Percentiles rank a stretch among this genome's conserved stretches.
Conservation (phyloP, 129 eudicot genomes). For the Kitagawia praeruptora region DNA sequence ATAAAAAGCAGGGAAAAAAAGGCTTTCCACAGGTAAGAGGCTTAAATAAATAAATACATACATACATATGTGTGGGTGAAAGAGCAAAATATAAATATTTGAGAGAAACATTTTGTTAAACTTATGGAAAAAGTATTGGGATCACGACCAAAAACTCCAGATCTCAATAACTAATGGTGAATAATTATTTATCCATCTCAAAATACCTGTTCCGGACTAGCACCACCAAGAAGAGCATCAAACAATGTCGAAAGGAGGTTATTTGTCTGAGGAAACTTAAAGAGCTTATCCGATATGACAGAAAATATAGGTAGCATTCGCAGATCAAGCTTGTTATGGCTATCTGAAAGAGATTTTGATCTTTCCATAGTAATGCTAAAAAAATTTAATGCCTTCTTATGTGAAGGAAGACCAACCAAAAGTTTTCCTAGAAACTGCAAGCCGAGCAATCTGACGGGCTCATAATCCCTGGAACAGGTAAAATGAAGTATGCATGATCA, state of each 20-base stretch:
- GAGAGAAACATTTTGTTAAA: not conserved
- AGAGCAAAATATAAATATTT: not conserved
- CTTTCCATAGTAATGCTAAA: constrained; percentile 71
- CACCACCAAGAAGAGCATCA: constrained; percentile 96
- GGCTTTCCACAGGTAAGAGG: not conserved
- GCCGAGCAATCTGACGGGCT: constrained; percentile 86
- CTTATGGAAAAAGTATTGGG: not conserved
- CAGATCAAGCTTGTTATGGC: constrained; percentile 42
- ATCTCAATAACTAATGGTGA: not conserved
- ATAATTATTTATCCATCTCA: constrained; percentile 5
- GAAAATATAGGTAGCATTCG: constrained; percentile 56
- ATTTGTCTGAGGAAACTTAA: constrained; percentile 76
- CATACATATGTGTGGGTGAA: no score
- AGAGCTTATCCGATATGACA: constrained; percentile 72
- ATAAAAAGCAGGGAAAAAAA: no score
- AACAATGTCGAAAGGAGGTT: constrained; percentile 68
- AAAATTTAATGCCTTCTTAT: constrained; percentile 67
- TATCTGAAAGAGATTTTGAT: constrained; percentile 56
- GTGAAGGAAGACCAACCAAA: constrained; percentile 82
- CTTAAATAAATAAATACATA: no score
- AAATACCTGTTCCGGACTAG: constrained; percentile 91
- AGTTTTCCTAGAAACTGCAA: constrained; percentile 90
- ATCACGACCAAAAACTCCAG: not conserved
- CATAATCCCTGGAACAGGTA: constrained; percentile 51
- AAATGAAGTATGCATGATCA: not conserved